Conservation (phyloP, 2,329 filamentous ascomycete species). For the Lizonia empirigonia region DNA sequence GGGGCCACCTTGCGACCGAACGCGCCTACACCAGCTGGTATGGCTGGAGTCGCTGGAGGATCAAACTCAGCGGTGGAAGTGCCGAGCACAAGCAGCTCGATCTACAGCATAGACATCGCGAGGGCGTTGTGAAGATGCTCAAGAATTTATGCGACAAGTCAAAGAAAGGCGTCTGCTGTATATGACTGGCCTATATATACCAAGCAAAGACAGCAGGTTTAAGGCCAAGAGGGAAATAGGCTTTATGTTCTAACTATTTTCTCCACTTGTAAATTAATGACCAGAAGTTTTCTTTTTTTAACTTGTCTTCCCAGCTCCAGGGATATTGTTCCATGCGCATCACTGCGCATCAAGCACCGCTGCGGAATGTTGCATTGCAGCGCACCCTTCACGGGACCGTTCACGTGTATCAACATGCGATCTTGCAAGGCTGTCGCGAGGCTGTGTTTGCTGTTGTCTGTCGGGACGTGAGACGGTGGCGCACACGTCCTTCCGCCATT, state of each 20-base stretch:
- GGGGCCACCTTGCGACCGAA: neutral
- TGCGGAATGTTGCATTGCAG: neutral
- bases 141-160: neutral
- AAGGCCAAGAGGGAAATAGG: no score
- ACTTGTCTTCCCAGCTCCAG: no score
- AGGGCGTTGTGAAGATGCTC: neutral
- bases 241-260: no score
- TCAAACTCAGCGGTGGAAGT: neutral
- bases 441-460: neutral
- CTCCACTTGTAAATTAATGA: no score
- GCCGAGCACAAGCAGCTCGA: neutral
- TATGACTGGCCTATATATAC: no score
- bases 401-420: neutral
- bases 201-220: no score
- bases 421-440: neutral
- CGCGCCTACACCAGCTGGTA: neutral
- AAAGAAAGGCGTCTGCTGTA: no score
- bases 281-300: no score
- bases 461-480: neutral
- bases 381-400: neutral
- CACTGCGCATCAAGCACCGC: no score
- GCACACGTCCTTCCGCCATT: neutral
- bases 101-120: neutral
- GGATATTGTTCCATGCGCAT: no score
- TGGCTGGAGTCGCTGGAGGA: neutral